Evolutionary conservation across 1,139 yeast species (phyloP).

Genomic region (Sugiyamaella sp.): DNA sequence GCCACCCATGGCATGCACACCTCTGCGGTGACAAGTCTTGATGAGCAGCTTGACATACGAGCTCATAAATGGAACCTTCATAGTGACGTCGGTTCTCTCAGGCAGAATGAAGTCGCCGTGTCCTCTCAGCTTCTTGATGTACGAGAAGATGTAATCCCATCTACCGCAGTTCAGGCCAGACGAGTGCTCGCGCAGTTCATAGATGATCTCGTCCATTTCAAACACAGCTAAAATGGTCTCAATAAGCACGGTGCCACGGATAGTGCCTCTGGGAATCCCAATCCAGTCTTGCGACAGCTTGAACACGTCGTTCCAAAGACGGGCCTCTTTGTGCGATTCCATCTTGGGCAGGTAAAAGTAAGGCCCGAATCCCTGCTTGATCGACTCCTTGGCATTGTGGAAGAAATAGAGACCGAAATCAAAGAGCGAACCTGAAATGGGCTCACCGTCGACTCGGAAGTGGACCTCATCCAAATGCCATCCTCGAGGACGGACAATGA

Average conservation of each 20-base stretch:
- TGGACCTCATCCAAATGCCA: slow-evolving; percentile 83
- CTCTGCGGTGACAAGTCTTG: slow-evolving; percentile 72
- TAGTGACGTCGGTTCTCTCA: slow-evolving; percentile 72
- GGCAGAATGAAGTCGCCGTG: slow-evolving; percentile 68
- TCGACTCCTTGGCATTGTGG: slow-evolving; percentile 67
- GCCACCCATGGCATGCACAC: slow-evolving; percentile 82
- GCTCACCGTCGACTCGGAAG: slow-evolving; percentile 72
- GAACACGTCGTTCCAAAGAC: slow-evolving; percentile 78
- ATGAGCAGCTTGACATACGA: slow-evolving; percentile 68
- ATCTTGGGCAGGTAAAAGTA: slow-evolving; percentile 79
- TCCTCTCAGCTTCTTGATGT: slow-evolving; percentile 66
- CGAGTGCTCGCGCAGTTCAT: slow-evolving; percentile 72
- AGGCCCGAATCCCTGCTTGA: slow-evolving; percentile 69
- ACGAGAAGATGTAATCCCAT: slow-evolving; percentile 81
- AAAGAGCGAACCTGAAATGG: slow-evolving; percentile 71
- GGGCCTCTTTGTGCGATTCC: slow-evolving; percentile 80
- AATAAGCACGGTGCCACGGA: slow-evolving; percentile 76
- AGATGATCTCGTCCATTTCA: slow-evolving; percentile 82
- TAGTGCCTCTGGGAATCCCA: slow-evolving; percentile 68
- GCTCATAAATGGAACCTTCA: slow-evolving; percentile 76
- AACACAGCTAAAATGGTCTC: slow-evolving; percentile 78
- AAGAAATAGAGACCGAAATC: slow-evolving; percentile 78
- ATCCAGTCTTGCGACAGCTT: slow-evolving; percentile 69
- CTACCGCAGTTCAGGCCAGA: slow-evolving; percentile 81
- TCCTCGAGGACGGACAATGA: slow-evolving; percentile 84